Conservation (phyloP, 345 rosid genomes). For the Streptanthus diversifolius region DNA sequence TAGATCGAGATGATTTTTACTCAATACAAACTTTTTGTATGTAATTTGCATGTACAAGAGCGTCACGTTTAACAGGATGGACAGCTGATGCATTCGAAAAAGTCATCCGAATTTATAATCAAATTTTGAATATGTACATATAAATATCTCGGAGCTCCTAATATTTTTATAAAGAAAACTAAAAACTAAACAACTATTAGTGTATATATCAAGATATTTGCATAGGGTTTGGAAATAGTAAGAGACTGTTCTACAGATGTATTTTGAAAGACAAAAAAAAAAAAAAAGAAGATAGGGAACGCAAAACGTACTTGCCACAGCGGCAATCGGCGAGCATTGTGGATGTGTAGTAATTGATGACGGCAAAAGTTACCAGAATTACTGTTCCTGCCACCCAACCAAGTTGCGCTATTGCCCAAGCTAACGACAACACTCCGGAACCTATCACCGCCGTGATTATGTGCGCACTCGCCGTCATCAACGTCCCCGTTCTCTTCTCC, state of each 20-base stretch:
- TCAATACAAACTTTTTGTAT: not conserved
- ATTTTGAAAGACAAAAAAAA: not conserved
- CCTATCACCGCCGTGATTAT: conserved; percentile 98
- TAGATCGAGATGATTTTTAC: not conserved
- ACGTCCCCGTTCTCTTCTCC: conserved; percentile 55
- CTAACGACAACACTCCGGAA: conserved; percentile 77
- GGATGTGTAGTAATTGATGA: conserved; percentile 73
- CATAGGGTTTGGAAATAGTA: not conserved
- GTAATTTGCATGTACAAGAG: not conserved
- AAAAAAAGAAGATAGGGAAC: not conserved
- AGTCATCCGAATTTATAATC: not conserved
- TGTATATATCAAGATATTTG: not conserved
- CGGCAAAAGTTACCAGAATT: conserved; percentile 52
- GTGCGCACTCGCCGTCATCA: conserved; percentile 58
- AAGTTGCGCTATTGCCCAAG: conserved; percentile 88
- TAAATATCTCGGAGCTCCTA: not conserved
- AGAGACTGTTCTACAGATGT: not conserved
- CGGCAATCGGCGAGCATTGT: conserved; percentile 69
- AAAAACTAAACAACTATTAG: not conserved
- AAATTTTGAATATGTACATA: not conserved
- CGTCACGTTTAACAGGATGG: not conserved
- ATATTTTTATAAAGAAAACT: not conserved
- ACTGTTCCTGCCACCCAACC: conserved; percentile 78
- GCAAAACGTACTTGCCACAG: conserved; percentile 27
- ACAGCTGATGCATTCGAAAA: not conserved